Evolutionary conservation across 2,329 filamentous ascomycete species (phyloP).

Genomic region (Cladophialophora chaetospira): DNA sequence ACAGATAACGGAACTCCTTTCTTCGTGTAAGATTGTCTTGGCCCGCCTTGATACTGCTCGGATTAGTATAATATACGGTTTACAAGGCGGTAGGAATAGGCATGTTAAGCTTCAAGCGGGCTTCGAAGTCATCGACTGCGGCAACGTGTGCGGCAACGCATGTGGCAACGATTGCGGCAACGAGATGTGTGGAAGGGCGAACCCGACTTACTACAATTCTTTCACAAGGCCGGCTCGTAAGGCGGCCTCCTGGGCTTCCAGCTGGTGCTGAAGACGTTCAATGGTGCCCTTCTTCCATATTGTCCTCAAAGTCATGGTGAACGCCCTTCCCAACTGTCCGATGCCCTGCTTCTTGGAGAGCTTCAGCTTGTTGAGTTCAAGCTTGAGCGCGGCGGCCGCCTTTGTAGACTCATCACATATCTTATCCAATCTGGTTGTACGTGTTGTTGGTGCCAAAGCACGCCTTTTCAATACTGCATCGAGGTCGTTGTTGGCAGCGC

Average conservation of each 20-base stretch:
- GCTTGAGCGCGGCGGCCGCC: constrained; percentile 9
- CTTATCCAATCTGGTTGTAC: constrained; percentile 1
- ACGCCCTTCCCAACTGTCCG: not conserved
- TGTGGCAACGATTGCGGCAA: too few relatives aligned
- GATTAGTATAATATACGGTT: not conserved
- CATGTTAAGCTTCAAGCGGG: too few relatives aligned
- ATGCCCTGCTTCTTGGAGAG: constrained; percentile 10
- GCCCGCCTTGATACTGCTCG: not conserved
- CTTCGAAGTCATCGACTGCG: too few relatives aligned
- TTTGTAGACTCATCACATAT: constrained; percentile 1
- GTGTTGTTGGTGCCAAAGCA: not conserved
- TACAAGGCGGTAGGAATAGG: too few relatives aligned
- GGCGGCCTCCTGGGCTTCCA: constrained; percentile 14
- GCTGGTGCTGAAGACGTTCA: not conserved
- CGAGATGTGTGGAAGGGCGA: too few relatives aligned
- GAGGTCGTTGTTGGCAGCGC: constrained; percentile 14
- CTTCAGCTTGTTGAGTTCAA: constrained; percentile 13
- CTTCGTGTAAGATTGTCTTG: not conserved
- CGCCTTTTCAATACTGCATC: not conserved
- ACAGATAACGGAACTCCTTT: constrained; percentile 3
- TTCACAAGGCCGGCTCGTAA: constrained; percentile 11
- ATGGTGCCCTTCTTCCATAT: constrained; percentile 10
- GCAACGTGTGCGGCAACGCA: too few relatives aligned
- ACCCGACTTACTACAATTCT: constrained; percentile 10
- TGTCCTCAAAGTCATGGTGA: constrained; percentile 9